Base-by-base conservation (phyloP, 202 grass and related monocot species). In the Setaria viridis region DNA sequence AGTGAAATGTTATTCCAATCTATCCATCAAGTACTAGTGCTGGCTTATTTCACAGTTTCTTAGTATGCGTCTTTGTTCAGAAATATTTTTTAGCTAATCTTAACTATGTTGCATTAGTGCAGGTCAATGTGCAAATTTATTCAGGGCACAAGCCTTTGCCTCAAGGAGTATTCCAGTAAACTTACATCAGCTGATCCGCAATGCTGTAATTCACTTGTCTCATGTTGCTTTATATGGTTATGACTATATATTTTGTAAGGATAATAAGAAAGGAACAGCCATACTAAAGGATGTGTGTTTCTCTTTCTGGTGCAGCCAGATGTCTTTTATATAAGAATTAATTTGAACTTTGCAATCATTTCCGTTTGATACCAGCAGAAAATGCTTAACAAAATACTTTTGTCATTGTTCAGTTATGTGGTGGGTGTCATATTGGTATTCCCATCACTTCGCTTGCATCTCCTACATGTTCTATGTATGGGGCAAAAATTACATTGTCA, bases 141-240 rank as follows among this genome's bases (percentile, higher is more conserved):
- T 80, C 60, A 82, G 82, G 51, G 29, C 34, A 29, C 86, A 77
- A 62, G 56, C 76, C 75, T 43, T 71, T 90, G 75, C 67, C 16
- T 70, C 86, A 12, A 49, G 21, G 50, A 77, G 62, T 33, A 75
- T 74, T 74, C 64, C 71, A 33, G 9, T 53, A 14, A 82, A 85
- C 56, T 78, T 82, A 10, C 67, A 89, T 87, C 86, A 94, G 74
- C 82, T 82, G 79, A 20, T 87, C 47, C 81, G 12, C 74, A 80
- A 80, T 82, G 72, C 81, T 75, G 89, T 91, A 91, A 87, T 62
- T 7, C 5, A 20, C 54, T 49, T 30, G 34, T 81, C 64, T 70
- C 56, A 32, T 70, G 46, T 37, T 39, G 8, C 20, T 82, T 72
- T 48, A 55, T 33, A 34, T 51, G 13, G 53, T 37, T 66, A 51